Evolutionary conservation across 192 early-diverging fungal genomes (phyloP), one percentile per base, ranked within the genome.

Genomic region (Paraglomus occultum): DNA sequence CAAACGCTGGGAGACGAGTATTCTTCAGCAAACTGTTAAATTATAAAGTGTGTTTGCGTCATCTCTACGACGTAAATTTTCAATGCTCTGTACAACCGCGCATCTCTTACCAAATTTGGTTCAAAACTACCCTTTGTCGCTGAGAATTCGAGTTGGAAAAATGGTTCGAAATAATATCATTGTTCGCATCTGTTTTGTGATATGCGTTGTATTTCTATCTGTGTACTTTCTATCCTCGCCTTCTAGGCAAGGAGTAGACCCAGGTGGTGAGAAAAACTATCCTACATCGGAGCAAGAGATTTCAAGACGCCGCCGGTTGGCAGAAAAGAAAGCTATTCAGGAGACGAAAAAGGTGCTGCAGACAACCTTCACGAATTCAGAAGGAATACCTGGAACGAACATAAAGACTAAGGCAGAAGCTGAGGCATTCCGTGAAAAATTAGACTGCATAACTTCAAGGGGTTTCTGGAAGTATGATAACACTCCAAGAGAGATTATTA

Each of bases 401-500:
- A 57, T 57, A 38, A 57, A 57, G 15, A 57, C 54, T 10, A 20
- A 22, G 15, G 7, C 22, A n/a, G 54, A 57, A 6, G 22, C 39
- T 14, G 22, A 38, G 39, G 39, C 46, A 64, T 66, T 66, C 51
- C 22, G 49, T 10, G 15, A 40, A 15, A 10, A 18, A 31, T 51
- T 66, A 23, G 20, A 66, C 10, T 66, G 49, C 12, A 39, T 66
- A 17, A 51, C 31, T 17, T 42, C 20, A 39, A 66, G 51, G 11
- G 64, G 64, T 17, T 20, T 18, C 10, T 66, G 64, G 64, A 39
- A 39, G 17, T 39, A 40, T 40, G 64, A 66, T 66, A 8, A 38
- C 42, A 66, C 48, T 10, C 64, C 49, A 14, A 50, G 64, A 66
- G 15, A 31, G n/a, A 6, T 66, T 40, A 50, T 66, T 18, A 38